Conservation (phyloP, 768 basidiomycete genomes). For the Fomitopsis pulvina region DNA sequence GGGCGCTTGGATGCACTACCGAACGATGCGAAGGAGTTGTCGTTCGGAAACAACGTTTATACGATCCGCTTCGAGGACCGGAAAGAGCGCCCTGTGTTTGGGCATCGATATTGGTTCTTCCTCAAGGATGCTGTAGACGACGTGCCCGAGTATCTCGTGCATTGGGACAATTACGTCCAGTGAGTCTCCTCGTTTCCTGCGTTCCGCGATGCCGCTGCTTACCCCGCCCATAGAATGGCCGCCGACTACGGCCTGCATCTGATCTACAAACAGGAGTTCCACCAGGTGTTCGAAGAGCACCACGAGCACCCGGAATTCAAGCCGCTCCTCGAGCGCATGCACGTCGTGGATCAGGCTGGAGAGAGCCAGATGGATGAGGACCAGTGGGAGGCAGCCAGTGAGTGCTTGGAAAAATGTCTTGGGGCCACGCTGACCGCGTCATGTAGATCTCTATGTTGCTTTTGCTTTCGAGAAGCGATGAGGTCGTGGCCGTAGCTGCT, state of each 20-base stretch:
- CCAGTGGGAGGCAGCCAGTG: slow-evolving; percentile 99
- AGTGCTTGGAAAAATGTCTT: slow-evolving; percentile 27
- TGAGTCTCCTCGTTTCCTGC: slow-evolving; percentile 29
- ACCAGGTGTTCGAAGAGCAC: slow-evolving; percentile 81
- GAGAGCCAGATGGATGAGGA: slow-evolving; percentile 90
- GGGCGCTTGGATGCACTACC: slow-evolving; percentile 68
- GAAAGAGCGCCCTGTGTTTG: slow-evolving; percentile 57
- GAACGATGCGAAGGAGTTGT: slow-evolving; percentile 55
- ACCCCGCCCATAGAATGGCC: slow-evolving; percentile 54
- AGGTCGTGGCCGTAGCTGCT: background rate
- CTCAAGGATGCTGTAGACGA: slow-evolving; percentile 93
- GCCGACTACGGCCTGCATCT: slow-evolving; percentile 69
- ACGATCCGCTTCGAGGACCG: slow-evolving; percentile 80
- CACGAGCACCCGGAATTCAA: slow-evolving; percentile 74
- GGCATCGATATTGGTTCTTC: slow-evolving; percentile 92
- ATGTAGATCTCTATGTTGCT: slow-evolving; percentile 83
- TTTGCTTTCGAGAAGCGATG: slow-evolving; percentile 79
- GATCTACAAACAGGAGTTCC: slow-evolving; percentile 84
- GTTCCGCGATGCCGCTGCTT: background rate
- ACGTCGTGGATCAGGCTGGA: slow-evolving; percentile 79
- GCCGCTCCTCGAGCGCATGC: slow-evolving; percentile 84
- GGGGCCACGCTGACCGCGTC: background rate
- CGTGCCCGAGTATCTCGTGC: slow-evolving; percentile 96
- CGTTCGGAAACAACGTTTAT: slow-evolving; percentile 91
- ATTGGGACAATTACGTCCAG: slow-evolving; percentile 89